Conservation (phyloP, 805 yeast genomes). For the Wickerhamiella musiphila region DNA sequence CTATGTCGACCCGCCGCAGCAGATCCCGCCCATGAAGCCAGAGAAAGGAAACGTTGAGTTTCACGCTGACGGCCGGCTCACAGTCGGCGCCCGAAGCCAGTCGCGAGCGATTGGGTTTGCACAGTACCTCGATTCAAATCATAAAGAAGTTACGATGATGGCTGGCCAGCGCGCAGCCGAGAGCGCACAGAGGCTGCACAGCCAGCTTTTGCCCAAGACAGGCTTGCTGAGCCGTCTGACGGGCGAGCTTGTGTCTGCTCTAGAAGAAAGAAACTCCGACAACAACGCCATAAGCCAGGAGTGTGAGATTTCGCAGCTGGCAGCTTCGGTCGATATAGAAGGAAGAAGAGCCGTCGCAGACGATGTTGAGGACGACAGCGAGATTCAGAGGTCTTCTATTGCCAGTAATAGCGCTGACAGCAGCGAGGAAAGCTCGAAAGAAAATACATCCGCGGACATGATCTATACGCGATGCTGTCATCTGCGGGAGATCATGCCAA, state of each 20-base stretch:
- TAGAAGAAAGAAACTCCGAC: constrained; percentile 13
- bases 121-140: constrained; percentile 5
- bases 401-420: too few species aligned
- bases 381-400: neutral
- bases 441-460: constrained; percentile 37
- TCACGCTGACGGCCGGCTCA: constrained; percentile 16
- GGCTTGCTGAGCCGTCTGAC: constrained; percentile 1
- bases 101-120: constrained; percentile 2
- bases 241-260: neutral
- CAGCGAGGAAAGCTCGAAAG: too few species aligned
- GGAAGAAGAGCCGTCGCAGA: constrained; percentile 11
- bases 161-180: constrained; percentile 12
- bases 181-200: constrained; percentile 13
- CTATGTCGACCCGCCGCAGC: constrained; percentile 77
- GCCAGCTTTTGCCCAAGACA: constrained; percentile 2
- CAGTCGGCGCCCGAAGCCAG: constrained; percentile 5
- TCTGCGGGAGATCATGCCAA: constrained; percentile 76
- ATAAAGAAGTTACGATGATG: constrained; percentile 5
- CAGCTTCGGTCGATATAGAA: constrained; percentile 3
- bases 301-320: neutral
- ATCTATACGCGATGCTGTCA: constrained; percentile 89
- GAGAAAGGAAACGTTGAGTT: constrained; percentile 52
- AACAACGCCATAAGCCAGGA: constrained; percentile 8
- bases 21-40: constrained; percentile 76
- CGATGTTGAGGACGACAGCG: neutral